phyloP scores from a whole-genome alignment of 352 stramenopile species.

The Phytophthora citrophthora region DNA sequence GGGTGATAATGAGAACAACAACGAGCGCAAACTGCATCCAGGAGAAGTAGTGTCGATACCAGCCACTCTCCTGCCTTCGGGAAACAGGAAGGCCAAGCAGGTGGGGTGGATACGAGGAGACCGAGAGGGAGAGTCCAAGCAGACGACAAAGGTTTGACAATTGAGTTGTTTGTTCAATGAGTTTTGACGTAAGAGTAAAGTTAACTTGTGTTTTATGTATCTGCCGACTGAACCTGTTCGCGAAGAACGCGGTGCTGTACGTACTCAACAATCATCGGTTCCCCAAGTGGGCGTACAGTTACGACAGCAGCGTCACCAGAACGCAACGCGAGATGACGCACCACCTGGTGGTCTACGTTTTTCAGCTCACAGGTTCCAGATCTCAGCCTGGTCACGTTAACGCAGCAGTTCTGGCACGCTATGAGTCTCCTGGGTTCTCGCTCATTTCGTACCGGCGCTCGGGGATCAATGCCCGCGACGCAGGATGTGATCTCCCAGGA shows the following conservation, averaged over 20 bases:
- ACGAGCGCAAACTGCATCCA: constrained; percentile 26
- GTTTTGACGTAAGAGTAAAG: too few species aligned
- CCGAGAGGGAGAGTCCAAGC: constrained; percentile 43
- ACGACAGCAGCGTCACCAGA: constrained; percentile 53
- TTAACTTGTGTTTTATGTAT: too few species aligned
- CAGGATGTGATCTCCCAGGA: constrained; percentile 18
- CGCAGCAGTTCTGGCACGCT: constrained; percentile 38
- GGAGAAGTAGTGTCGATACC: constrained; percentile 28
- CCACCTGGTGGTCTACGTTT: constrained; percentile 49
- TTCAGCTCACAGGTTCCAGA: constrained; percentile 18
- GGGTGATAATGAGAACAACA: neutral
- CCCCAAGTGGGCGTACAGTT: constrained; percentile 61
- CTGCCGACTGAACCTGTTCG: neutral
- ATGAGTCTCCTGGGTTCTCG: constrained; percentile 41
- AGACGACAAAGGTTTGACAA: constrained; percentile 34
- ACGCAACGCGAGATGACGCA: constrained; percentile 57
- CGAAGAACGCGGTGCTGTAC: constrained; percentile 44
- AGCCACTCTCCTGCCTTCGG: constrained; percentile 6
- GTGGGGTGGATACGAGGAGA: constrained; percentile 46
- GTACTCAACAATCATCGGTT: constrained; percentile 62
- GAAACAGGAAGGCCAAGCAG: constrained; percentile 14
- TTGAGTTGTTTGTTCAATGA: neutral
- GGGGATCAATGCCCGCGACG: constrained; percentile 7
- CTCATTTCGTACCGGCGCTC: constrained; percentile 48
- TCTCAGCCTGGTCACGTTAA: constrained; percentile 9